Conservation (phyloP, 2,329 filamentous ascomycete genomes). For the Endoconidiophora laricicola region DNA sequence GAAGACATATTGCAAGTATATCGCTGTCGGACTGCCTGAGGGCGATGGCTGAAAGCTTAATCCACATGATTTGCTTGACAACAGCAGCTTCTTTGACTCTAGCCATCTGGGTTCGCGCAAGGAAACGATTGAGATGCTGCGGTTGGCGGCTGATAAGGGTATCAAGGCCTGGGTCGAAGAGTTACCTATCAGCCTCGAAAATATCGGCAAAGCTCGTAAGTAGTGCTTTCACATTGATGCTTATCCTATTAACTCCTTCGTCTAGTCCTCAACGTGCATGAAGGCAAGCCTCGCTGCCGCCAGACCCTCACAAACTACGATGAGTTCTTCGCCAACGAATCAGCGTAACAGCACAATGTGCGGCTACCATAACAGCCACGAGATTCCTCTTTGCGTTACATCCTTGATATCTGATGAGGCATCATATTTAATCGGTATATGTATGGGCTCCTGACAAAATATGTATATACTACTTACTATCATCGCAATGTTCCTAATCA, state of each 20-base stretch:
- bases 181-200: constrained; percentile 56
- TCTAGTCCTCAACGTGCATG: not conserved
- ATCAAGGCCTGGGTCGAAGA: constrained; percentile 56
- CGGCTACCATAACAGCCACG: no score
- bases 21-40: constrained; percentile 66
- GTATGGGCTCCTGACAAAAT: no score
- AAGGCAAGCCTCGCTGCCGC: constrained; percentile 5
- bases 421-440: no score
- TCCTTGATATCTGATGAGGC: no score
- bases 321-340: constrained; percentile 1
- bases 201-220: constrained; percentile 17
- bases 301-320: constrained; percentile 4
- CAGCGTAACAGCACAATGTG: not conserved
- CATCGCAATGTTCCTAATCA: no score
- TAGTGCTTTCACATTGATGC: no score
- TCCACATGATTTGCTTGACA: constrained; percentile 57
- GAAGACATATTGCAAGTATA: constrained; percentile 67
- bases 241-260: no score
- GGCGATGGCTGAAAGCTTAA: constrained; percentile 54
- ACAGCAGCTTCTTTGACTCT: constrained; percentile 56
- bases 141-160: constrained; percentile 52
- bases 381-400: no score
- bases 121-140: constrained; percentile 56
- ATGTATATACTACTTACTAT: no score
- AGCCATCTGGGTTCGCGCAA: constrained; percentile 54